Percentiles rank a stretch among this genome's conserved stretches.
phyloP scores from a whole-genome alignment of 257 asterid genomes.

The Lantana camara region DNA sequence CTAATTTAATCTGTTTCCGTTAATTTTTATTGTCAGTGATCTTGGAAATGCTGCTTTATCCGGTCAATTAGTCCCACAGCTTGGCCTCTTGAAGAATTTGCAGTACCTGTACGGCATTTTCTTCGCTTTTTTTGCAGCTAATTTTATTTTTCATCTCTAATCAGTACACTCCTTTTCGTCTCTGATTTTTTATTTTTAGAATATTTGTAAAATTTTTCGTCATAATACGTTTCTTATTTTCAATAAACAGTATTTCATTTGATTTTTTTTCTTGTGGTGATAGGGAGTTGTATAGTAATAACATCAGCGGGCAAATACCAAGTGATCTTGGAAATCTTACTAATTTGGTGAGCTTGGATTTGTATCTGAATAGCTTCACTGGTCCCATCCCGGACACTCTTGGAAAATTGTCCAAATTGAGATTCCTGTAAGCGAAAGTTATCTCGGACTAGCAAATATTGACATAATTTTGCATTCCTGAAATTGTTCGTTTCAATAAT shows the following conservation, averaged over 20 bases:
- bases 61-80: conserved; percentile 89
- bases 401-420: conserved; percentile 86
- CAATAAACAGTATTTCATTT: no score
- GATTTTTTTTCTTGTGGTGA: no score
- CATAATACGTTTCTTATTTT: no score
- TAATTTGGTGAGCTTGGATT: conserved; percentile 97
- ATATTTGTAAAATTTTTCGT: no score
- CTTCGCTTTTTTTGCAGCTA: not conserved
- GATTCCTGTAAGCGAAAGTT: conserved; percentile 83
- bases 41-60: conserved; percentile 98
- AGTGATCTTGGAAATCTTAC: conserved; percentile 94
- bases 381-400: conserved; percentile 91
- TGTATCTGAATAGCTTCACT: conserved; percentile 75
- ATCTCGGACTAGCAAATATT: no score
- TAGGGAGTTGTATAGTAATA: conserved; percentile 97
- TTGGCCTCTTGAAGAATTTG: conserved; percentile 89
- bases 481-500: no score
- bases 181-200: no score
- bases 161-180: no score
- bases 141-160: no score
- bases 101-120: conserved; percentile 79
- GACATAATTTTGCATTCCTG: no score
- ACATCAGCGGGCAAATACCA: conserved; percentile 84
- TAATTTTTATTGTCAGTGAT: conserved; percentile 55
- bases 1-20: conserved; percentile 18